Evolutionary conservation across 352 stramenopile species (phyloP), one percentile per base, ranked within the genome.

Genomic region (Globisporangium splendens): DNA sequence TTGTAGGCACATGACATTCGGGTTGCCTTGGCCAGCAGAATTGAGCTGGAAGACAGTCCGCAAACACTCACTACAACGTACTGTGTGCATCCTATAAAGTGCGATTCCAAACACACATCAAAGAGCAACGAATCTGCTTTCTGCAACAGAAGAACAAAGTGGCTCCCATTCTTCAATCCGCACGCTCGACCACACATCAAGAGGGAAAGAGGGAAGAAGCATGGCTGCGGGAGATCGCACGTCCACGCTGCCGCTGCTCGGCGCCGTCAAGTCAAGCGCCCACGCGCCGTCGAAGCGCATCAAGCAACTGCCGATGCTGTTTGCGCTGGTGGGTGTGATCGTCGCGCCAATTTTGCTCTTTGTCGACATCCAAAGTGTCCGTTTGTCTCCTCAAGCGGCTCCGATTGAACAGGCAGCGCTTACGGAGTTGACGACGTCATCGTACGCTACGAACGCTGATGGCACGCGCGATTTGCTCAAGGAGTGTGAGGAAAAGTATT

Each of bases 401-500:
- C 14, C 39, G 38, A n/a, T 20, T 10, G 18, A 31, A 31, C 17
- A 11, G 7, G 6, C 22, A 1, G 3, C 41, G 24, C 10, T 55
- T n/a, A 21, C 17, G n/a, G 17, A 21, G 24, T 8, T 22, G 11
- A 44, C 44, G 14, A 43, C 42, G 12, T 62, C 47, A 17, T 31
- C 38, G 31, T 80, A 66, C 60, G 56, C 67, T 31, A 48, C 75
- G 22, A 72, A 76, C 49, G 48, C 69, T n/a, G 77, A 86, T 35
- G 67, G 62, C 35, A 66, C 64, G 28, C 72, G 56, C 39, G 73
- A 92, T 38, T 50, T 91, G 47, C 60, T 84, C 17, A 53, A 56
- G 5, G 61, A 91, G 24, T 93, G 83, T 61, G 68, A 91, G 39
- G 81, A 93, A 63, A 74, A 69, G 18, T 90, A 77, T 62, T 84